Base-by-base conservation (phyloP, 2,329 filamentous ascomycete genomes). In the Xylaria sp. region DNA sequence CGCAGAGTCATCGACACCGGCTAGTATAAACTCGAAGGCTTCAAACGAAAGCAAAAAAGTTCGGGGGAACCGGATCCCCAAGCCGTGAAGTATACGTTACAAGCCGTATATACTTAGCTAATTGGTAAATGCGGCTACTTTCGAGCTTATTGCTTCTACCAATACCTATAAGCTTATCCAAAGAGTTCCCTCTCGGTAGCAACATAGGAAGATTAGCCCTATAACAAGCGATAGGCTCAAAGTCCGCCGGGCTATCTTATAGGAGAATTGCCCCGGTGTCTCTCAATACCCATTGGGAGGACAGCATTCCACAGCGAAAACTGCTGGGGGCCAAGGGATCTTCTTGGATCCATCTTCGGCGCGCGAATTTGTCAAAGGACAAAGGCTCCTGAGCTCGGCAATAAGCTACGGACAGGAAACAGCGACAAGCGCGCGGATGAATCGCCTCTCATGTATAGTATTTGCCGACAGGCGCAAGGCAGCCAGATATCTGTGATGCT, bases 371-470 rank as follows among this genome's bases (percentile, higher is more conserved):
- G 19, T 51, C 49, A 45, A 43, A n/a, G n/a, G n/a, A n/a, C n/a
- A n/a, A n/a, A n/a, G n/a, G n/a, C n/a, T n/a, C n/a, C n/a, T n/a
- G n/a, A n/a, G n/a, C n/a, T n/a, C 58, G 62, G 62, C 62, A 64
- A 45, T 45, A 17, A 31, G 17, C 38, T 9, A 5, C 28, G 9
- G n/a, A 38, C 50, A 53, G 17, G 52, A 43, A 49, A 35, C 54
- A 49, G 59, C 25, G 54, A 47, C 59, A 65, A 65, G 58, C 62
- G 62, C 62, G 62, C 62, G 62, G 62, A 62, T 65, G 62, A 62
- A 62, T 62, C 62, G 50, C 62, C 23, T 62, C 59, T 57, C 50
- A 51, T 59, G 45, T 62, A 56, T 3, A 35, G 45, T 23, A 65
- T 59, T 59, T 62, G 59, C 62, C 62, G 62, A 59, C 62, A 65